These are phyloP conservation scores for Strigomonas culicis DNA, from an alignment of 208 protist genomes.

Conservation along the genomic window DNA sequence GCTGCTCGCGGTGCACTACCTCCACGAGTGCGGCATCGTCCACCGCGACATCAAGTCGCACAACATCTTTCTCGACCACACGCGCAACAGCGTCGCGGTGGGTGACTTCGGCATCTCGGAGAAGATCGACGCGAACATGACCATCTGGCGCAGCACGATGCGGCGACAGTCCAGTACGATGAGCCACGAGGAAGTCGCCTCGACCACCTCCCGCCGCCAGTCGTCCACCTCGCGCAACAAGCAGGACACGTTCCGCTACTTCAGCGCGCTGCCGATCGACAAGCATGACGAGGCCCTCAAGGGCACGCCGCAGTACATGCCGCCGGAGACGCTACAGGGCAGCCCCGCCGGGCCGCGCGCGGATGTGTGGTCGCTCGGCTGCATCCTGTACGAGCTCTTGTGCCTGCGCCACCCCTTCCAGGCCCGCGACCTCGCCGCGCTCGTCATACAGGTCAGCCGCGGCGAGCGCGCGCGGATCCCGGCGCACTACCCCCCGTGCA, in stretches of 20 bases:
- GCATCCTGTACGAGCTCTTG: constrained; percentile 89
- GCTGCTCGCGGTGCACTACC: constrained; percentile 74
- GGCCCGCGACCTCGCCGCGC: constrained; percentile 57
- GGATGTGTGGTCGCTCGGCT: constrained; percentile 93
- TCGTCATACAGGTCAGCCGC: constrained; percentile 77
- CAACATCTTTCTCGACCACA: constrained; percentile 81
- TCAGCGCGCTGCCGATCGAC: constrained; percentile 1
- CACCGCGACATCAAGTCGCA: constrained; percentile 91
- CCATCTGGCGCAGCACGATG: constrained; percentile 8
- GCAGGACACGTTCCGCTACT: constrained; percentile 6
- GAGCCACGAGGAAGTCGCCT: background rate
- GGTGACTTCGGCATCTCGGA: constrained; percentile 89
- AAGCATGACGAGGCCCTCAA: constrained; percentile 53
- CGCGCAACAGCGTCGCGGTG: constrained; percentile 53
- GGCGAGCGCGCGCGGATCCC: constrained; percentile 65
- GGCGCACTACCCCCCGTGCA: constrained; percentile 48
- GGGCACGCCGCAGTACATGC: constrained; percentile 95
- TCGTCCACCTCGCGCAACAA: too few species aligned
- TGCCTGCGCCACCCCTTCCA: constrained; percentile 83
- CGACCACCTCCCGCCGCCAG: too few species aligned
- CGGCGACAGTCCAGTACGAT: constrained; percentile 12
- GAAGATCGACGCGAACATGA: constrained; percentile 52
- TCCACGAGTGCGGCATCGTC: constrained; percentile 70
- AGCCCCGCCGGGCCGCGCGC: constrained; percentile 46
- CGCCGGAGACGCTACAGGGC: constrained; percentile 88